phyloP scores from a whole-genome alignment of 164 flowering plant genomes.

The Stephania cephalantha region DNA sequence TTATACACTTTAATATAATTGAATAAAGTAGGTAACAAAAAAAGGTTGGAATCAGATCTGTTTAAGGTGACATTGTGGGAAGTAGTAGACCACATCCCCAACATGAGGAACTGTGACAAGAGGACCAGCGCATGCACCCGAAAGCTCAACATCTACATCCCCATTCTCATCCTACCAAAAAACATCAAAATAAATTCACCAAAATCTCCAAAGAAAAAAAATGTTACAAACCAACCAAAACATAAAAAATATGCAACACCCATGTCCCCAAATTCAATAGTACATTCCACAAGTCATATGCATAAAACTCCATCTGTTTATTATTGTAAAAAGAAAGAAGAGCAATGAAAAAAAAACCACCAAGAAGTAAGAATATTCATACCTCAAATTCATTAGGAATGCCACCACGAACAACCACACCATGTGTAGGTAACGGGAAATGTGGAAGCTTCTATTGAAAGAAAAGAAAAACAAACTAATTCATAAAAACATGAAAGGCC shows the following conservation, averaged over 20 bases:
- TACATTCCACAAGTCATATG: too few species aligned
- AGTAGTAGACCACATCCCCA: conserved; percentile 50
- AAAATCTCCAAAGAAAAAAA: neutral
- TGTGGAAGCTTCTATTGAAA: conserved; percentile 57
- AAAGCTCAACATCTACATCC: conserved; percentile 31
- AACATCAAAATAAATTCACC: neutral
- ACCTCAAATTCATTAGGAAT: conserved; percentile 67
- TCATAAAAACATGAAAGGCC: conserved; percentile 67
- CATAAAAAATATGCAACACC: neutral
- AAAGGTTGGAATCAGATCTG: conserved; percentile 31
- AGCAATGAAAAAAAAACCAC: neutral
- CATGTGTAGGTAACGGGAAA: conserved; percentile 78
- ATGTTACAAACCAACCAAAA: neutral
- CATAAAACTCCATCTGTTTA: too few species aligned
- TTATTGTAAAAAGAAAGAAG: too few species aligned
- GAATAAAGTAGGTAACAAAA: too few species aligned
- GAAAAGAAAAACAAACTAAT: neutral
- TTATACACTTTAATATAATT: too few species aligned
- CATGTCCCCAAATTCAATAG: neutral
- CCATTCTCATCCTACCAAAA: conserved; percentile 21
- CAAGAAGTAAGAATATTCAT: neutral
- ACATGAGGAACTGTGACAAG: conserved; percentile 31
- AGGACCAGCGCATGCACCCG: conserved; percentile 62
- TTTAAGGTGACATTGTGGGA: conserved; percentile 65
- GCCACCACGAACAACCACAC: conserved; percentile 48